Evolutionary conservation across 2,329 filamentous ascomycete species (phyloP).

Genomic region (Fusarium sarcochroum): DNA sequence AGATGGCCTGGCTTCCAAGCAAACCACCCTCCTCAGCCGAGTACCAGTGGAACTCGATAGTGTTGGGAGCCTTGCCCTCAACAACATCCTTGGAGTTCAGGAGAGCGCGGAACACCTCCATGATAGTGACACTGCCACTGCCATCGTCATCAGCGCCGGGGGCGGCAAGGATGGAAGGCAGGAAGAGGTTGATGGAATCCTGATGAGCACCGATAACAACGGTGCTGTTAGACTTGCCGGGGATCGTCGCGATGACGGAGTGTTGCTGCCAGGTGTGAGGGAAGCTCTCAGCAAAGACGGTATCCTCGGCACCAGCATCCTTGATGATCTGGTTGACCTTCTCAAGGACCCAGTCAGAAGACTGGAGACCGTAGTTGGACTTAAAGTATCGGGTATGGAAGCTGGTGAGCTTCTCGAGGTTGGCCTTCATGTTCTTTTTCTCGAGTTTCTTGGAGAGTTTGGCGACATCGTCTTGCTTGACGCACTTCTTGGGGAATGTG

Average conservation of each 20-base stretch:
- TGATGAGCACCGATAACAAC: conserved; percentile 93
- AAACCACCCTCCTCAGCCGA: conserved; percentile 90
- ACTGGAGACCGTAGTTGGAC: conserved; percentile 83
- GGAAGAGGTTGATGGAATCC: conserved; percentile 93
- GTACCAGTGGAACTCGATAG: conserved; percentile 97
- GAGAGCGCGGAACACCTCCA: conserved; percentile 89
- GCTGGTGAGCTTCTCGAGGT: conserved; percentile 82
- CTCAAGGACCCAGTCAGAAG: conserved; percentile 86
- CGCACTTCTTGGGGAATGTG: conserved; percentile 77
- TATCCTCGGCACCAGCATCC: conserved; percentile 77
- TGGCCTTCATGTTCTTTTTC: conserved; percentile 81
- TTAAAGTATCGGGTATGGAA: conserved; percentile 90
- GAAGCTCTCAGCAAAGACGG: conserved; percentile 80
- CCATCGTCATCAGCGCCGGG: conserved; percentile 97
- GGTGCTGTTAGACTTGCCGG: conserved; percentile 86
- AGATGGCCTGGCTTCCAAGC: conserved; percentile 90
- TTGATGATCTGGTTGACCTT: conserved; percentile 81
- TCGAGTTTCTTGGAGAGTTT: conserved; percentile 77
- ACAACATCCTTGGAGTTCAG: conserved; percentile 79
- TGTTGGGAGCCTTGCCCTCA: conserved; percentile 82
- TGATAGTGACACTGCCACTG: conserved; percentile 91
- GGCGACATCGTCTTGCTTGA: conserved; percentile 74
- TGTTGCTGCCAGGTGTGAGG: conserved; percentile 89
- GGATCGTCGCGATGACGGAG: conserved; percentile 92
- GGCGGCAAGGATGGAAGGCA: conserved; percentile 85